phyloP scores from a whole-genome alignment of 306 rosid genomes.

The Mimosa pudica region DNA sequence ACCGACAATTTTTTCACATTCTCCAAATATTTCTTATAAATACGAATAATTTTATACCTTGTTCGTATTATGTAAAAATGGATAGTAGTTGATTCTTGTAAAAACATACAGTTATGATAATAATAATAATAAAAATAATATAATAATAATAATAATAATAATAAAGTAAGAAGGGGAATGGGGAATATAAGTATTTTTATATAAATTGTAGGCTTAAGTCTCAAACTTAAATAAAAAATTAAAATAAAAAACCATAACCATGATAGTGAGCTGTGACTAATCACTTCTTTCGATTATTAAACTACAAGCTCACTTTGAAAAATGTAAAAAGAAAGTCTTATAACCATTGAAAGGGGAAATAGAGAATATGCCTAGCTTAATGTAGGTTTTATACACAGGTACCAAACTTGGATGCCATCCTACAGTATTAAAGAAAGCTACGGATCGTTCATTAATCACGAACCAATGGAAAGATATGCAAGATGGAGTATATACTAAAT shows the following conservation, averaged over 20 bases:
- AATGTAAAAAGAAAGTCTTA: not conserved
- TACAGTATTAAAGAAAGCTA: not conserved
- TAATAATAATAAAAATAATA: too few relatives aligned
- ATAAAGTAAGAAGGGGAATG: not conserved
- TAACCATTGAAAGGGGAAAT: not conserved
- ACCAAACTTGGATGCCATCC: conserved; percentile 27
- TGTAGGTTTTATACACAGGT: not conserved
- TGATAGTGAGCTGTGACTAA: not conserved
- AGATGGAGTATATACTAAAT: not conserved
- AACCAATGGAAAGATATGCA: not conserved
- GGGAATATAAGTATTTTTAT: not conserved
- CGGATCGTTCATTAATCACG: not conserved
- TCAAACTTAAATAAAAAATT: not conserved
- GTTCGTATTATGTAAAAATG: too few relatives aligned
- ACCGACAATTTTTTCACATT: too few relatives aligned
- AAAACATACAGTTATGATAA: too few relatives aligned
- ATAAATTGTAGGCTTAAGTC: not conserved
- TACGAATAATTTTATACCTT: too few relatives aligned
- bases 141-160: too few relatives aligned
- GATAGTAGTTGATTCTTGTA: too few relatives aligned
- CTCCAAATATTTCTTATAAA: too few relatives aligned
- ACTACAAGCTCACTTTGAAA: not conserved
- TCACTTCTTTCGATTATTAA: not conserved
- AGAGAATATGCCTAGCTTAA: not conserved
- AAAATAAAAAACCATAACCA: not conserved